phyloP scores from a whole-genome alignment of 805 yeast genomes.

The Pichia membranifaciens region DNA sequence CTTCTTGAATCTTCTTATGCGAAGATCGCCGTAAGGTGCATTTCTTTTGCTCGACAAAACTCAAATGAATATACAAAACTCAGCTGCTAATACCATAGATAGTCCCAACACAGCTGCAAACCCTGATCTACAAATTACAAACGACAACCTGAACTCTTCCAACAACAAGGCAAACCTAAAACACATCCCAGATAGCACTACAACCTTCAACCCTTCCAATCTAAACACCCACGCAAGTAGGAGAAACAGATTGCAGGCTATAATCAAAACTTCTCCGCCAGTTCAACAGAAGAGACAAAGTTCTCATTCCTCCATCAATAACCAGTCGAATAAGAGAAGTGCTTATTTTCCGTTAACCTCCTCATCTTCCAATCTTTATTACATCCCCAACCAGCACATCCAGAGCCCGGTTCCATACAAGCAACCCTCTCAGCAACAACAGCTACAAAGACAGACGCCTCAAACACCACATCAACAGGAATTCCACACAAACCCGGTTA shows the following conservation, averaged over 20 bases:
- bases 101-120: not conserved
- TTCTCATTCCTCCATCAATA: conserved; percentile 25
- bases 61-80: conserved; percentile 9
- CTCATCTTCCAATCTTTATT: not conserved
- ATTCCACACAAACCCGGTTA: conserved; percentile 1
- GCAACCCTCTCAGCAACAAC: not conserved
- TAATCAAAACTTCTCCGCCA: conserved; percentile 16
- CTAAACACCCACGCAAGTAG: not conserved
- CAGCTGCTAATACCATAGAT: conserved; percentile 1
- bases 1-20: not conserved
- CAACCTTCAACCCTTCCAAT: not conserved
- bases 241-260: conserved; percentile 2
- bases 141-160: not conserved
- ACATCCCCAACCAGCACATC: not conserved
- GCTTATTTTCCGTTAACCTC: not conserved
- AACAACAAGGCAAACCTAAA: not conserved
- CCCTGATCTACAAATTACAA: not conserved
- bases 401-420: not conserved
- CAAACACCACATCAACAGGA: not conserved
- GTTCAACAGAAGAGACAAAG: conserved; percentile 28
- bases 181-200: not conserved
- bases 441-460: not conserved
- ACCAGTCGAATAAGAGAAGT: conserved; percentile 22
- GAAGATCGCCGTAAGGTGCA: no score
- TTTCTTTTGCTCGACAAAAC: not conserved